These are phyloP conservation scores for Ceratocystis alfenasii DNA, from an alignment of 2,329 filamentous ascomycete species.

Conservation along the genomic window DNA sequence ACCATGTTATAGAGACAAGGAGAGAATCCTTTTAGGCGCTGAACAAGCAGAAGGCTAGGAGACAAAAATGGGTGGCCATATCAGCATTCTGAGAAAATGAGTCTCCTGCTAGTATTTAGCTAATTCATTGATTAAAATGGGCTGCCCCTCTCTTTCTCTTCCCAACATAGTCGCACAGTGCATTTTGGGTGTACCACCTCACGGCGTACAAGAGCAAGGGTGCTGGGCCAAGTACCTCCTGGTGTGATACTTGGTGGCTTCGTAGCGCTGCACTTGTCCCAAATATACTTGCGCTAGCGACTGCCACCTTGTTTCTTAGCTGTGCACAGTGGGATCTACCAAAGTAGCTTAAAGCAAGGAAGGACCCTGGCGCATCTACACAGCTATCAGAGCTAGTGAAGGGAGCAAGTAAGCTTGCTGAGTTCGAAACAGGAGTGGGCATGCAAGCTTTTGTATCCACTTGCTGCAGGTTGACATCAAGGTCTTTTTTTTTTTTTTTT, in stretches of 20 bases:
- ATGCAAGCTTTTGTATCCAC: constrained; percentile 1
- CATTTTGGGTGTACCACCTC: constrained; percentile 1
- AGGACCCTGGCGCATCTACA: constrained; percentile 7
- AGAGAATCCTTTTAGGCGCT: background rate
- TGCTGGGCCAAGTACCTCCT: constrained; percentile 6
- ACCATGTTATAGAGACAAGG: background rate
- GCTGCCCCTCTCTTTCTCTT: background rate
- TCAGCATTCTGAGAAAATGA: background rate
- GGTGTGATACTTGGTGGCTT: constrained; percentile 8
- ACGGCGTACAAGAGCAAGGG: constrained; percentile 7
- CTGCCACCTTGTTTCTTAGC: background rate
- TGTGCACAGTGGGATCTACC: background rate
- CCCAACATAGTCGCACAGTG: constrained; percentile 6
- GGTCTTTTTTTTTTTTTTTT: background rate
- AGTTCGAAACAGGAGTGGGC: background rate
- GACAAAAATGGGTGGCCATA: background rate
- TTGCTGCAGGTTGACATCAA: constrained; percentile 8
- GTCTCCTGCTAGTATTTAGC: background rate
- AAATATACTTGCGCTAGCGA: constrained; percentile 1
- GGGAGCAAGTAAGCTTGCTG: background rate
- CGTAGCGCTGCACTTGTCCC: background rate
- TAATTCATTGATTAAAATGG: background rate
- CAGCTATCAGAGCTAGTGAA: background rate
- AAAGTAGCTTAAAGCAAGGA: background rate
- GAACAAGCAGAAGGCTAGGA: background rate